A percentile compares a stretch with the other conserved stretches of the same genome.
phyloP scores from a whole-genome alignment of 108 stramenopile genomes.

The Pseudonitzschia pungens region DNA sequence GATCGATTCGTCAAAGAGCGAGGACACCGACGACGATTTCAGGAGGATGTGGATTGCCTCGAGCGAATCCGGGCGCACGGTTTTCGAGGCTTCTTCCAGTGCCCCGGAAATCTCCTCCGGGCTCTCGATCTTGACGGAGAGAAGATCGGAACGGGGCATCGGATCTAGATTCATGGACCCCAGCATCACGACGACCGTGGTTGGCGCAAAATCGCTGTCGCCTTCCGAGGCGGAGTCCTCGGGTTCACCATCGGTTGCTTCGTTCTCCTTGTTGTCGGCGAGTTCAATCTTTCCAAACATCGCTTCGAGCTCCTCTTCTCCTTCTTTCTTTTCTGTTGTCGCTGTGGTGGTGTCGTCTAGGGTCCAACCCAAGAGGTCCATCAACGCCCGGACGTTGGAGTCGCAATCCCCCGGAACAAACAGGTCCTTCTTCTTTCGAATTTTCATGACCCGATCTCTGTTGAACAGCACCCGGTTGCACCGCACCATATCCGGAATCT shows the following conservation, averaged over 20 bases:
- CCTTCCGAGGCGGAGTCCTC: not conserved
- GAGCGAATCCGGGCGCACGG: not conserved
- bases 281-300: not conserved
- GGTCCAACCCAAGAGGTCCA: conserved; percentile 74
- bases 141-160: not conserved
- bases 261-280: not conserved
- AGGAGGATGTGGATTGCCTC: not conserved
- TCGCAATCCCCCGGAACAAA: conserved; percentile 86
- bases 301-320: conserved; percentile 2
- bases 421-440: conserved; percentile 64
- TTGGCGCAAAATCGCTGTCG: conserved; percentile 6
- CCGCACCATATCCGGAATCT: conserved; percentile 74
- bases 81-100: not conserved
- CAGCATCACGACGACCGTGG: conserved; percentile 9
- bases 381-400: conserved; percentile 51
- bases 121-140: conserved; percentile 9
- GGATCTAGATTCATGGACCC: conserved; percentile 15
- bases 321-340: not conserved
- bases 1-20: conserved; percentile 1
- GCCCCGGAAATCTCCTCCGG: not conserved
- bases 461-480: conserved; percentile 70
- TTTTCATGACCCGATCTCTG: conserved; percentile 64
- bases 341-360: not conserved
- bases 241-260: not conserved
- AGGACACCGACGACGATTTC: conserved; percentile 5